These are phyloP conservation scores for Alternaria arbusti DNA, from an alignment of 2,329 filamentous ascomycete species.

Conservation along the genomic window DNA sequence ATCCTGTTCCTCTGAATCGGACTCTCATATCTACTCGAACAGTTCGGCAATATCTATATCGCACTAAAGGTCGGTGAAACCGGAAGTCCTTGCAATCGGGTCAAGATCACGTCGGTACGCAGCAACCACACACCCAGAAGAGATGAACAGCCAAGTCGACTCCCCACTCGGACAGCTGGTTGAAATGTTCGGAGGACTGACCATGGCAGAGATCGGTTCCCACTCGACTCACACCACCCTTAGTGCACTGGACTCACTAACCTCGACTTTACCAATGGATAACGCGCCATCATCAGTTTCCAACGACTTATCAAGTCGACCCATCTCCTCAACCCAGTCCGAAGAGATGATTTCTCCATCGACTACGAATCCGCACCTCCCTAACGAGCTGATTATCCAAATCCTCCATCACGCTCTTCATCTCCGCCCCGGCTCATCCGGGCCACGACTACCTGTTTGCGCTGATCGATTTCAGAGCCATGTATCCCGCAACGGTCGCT, in stretches of 20 bases:
- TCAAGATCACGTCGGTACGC: neutral
- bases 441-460: neutral
- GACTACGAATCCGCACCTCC: neutral
- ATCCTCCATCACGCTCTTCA: neutral
- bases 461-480: neutral
- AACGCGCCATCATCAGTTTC: neutral
- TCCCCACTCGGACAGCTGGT: neutral
- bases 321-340: neutral
- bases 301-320: neutral
- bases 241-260: neutral
- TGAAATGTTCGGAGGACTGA: neutral
- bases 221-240: neutral
- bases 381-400: neutral
- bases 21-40: neutral
- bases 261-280: neutral
- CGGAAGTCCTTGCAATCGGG: neutral
- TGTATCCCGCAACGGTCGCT: neutral
- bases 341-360: neutral
- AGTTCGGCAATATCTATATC: neutral
- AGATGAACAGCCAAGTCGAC: neutral
- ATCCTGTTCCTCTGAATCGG: neutral
- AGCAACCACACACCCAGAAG: neutral
- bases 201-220: neutral
- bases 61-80: neutral
- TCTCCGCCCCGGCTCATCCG: neutral